These are phyloP conservation scores for Cupressus sempervirens DNA, from an alignment of 75 land plant genomes.

Conservation along the genomic window DNA sequence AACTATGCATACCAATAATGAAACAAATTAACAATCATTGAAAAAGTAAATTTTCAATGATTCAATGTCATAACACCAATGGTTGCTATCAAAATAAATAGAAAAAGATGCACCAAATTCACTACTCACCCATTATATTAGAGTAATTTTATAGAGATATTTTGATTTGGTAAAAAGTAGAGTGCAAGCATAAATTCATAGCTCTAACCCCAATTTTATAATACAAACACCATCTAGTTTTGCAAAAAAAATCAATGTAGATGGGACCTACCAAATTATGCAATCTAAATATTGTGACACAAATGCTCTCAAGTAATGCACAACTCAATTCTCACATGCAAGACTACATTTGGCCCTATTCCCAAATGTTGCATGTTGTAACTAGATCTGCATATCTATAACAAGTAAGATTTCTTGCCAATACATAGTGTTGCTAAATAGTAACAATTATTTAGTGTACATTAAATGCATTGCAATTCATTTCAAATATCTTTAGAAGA, in stretches of 20 bases:
- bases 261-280: not conserved
- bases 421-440: not conserved
- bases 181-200: not conserved
- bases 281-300: not conserved
- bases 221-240: too few species aligned
- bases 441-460: too few species aligned
- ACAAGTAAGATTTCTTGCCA: not conserved
- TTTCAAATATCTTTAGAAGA: too few species aligned
- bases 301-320: not conserved
- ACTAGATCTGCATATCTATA: not conserved
- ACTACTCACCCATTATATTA: not conserved
- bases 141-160: not conserved
- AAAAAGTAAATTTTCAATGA: too few species aligned
- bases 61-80: not conserved
- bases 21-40: not conserved
- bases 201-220: not conserved
- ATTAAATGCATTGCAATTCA: not conserved
- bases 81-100: not conserved
- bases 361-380: too few species aligned
- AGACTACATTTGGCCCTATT: not conserved
- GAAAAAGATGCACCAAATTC: not conserved
- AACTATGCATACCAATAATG: not conserved
- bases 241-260: not conserved
- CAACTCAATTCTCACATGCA: not conserved
- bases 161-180: not conserved